These are phyloP conservation scores for Peronospora farinosa DNA, from an alignment of 352 stramenopile genomes.

Conservation along the genomic window DNA sequence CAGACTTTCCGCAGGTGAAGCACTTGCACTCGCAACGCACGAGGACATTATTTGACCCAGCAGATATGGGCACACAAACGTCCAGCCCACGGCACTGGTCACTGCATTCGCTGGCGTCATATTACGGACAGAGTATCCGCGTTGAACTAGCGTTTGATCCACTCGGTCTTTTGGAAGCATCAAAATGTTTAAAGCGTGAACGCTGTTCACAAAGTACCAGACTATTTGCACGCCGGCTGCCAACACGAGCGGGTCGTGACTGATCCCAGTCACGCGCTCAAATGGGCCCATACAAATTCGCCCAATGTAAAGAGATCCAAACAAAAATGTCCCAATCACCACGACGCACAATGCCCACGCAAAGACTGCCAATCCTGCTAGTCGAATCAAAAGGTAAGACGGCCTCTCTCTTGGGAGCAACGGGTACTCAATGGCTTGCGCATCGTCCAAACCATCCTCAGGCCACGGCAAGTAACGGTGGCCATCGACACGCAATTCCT, in stretches of 20 bases:
- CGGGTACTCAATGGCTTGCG: conserved; percentile 61
- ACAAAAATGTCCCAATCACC: conserved; percentile 53
- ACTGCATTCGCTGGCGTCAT: conserved; percentile 50
- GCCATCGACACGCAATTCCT: conserved; percentile 63
- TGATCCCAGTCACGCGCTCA: conserved; percentile 61
- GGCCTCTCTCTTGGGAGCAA: conserved; percentile 51
- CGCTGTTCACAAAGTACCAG: conserved; percentile 65
- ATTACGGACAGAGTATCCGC: conserved; percentile 70
- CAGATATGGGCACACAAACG: conserved; percentile 60
- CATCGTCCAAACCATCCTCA: conserved; percentile 73
- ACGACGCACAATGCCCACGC: conserved; percentile 56
- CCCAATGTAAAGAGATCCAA: conserved; percentile 64
- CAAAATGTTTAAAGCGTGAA: conserved; percentile 55
- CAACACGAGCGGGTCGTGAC: conserved; percentile 69
- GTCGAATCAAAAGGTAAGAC: conserved; percentile 44
- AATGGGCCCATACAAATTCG: conserved; percentile 62
- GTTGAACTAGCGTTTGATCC: conserved; percentile 43
- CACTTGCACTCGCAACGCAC: conserved; percentile 43
- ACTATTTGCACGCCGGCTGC: conserved; percentile 65
- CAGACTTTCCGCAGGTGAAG: conserved; percentile 55
- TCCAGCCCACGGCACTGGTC: conserved; percentile 53
- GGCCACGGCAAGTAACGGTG: conserved; percentile 79
- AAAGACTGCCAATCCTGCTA: conserved; percentile 47
- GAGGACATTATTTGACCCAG: conserved; percentile 55
- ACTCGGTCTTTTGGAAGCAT: conserved; percentile 57